Evolutionary conservation across 148 eudicot species (phyloP), one percentile per base, ranked within the genome.

Genomic region (Tetragonia tetragonoides): DNA sequence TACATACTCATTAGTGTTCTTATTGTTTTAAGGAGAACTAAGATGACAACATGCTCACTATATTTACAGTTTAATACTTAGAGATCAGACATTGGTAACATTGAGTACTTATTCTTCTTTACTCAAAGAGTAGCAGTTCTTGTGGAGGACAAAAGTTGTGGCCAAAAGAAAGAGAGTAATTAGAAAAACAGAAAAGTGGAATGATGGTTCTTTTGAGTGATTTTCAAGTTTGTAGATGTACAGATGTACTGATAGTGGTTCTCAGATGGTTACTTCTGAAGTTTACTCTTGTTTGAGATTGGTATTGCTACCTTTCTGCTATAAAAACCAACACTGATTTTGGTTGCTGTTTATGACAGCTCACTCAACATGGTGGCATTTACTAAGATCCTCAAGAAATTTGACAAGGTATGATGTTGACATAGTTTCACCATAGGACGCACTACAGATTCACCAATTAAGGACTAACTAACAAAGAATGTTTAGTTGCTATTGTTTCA

Each of bases 321-420:
- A 61, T 60, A 38, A 21, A 60, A 75, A 6, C 5, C 23, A 70
- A 49, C 73, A 64, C 66, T 82, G 51, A 82, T 40, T 68, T 41
- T 75, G 72, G 17, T 16, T 41, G 2, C 74, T 51, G 38, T 12
- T 81, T 80, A 76, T 89, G 44, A 85, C 91, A 95, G 99, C 84
- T 90, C 97, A 7, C 91, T 95, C 12, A 95, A 95, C 80, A 90
- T 95, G 97, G 85, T 93, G 72, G 99, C 97, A 49, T 95, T 95
- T 67, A 85, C 87, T 1, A 95, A 95, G 83, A 95, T 95, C 72
- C 92, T 95, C 64, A 95, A 95, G 91, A 95, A 95, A 74, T 95
- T 95, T 65, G 97, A 95, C 80, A 95, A 95, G 97, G 99, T 91
- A 90, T 59, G 47, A 78, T 70, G 77, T 23, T 77, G 62, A 81